Conservation (phyloP, 306 rosid species). For the Inga laurina region DNA sequence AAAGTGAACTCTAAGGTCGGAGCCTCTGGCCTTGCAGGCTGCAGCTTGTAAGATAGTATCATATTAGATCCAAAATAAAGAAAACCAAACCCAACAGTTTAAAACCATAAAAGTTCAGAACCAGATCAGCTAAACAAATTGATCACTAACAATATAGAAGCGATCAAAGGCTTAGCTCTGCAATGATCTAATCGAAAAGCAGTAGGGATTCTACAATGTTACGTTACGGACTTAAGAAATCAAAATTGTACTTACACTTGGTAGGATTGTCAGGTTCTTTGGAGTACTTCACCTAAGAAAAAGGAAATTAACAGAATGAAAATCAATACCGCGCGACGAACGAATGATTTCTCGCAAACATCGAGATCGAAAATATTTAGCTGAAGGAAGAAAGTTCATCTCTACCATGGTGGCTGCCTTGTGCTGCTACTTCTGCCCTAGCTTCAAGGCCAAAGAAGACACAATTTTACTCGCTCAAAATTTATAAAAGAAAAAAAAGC, state of each 20-base stretch:
- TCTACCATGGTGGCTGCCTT: conserved; percentile 66
- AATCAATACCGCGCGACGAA: neutral
- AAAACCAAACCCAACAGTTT: neutral
- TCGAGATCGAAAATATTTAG: neutral
- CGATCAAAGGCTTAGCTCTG: neutral
- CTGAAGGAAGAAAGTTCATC: neutral
- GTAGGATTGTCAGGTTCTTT: conserved; percentile 89
- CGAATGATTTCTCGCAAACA: neutral
- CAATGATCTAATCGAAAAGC: neutral
- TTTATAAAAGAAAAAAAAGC: neutral
- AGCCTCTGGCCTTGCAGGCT: conserved; percentile 98
- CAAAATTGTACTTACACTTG: conserved; percentile 52
- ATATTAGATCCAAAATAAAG: conserved; percentile 16
- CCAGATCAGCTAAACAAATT: neutral
- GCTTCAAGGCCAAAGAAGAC: neutral
- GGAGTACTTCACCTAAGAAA: conserved; percentile 88
- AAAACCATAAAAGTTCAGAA: neutral
- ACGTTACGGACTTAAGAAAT: neutral
- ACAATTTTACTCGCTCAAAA: neutral
- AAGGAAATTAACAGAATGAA: neutral
- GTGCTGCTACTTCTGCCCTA: neutral
- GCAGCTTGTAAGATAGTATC: conserved; percentile 14
- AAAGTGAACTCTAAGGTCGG: conserved; percentile 89
- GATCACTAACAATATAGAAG: neutral
- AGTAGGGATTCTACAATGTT: neutral